Evolutionary conservation across 2,329 filamentous ascomycete species (phyloP).

Genomic region (Nemania diffusa): DNA sequence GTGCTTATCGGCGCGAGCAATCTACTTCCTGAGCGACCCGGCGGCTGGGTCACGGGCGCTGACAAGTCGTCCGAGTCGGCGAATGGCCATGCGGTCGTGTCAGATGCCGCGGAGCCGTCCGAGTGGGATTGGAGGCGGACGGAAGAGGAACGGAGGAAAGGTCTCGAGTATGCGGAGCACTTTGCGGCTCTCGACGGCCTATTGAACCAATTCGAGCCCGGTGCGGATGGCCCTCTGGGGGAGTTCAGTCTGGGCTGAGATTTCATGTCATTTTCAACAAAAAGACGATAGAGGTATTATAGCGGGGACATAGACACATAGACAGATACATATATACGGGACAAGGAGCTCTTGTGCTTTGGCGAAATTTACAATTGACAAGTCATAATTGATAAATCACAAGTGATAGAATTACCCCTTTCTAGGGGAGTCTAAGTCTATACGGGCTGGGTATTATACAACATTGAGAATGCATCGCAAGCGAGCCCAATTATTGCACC

Average conservation of each 20-base stretch:
- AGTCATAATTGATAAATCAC: too few relatives aligned
- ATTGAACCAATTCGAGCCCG: constrained; percentile 63
- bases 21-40: constrained; percentile 78
- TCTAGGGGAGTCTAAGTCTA: background rate
- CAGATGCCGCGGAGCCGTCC: constrained; percentile 49
- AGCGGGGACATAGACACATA: constrained; percentile 27
- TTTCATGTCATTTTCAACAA: background rate
- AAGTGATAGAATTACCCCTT: constrained; percentile 20
- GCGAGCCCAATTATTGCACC: background rate
- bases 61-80: constrained; percentile 35
- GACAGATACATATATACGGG: constrained; percentile 12
- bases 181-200: constrained; percentile 68
- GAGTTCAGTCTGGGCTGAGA: constrained; percentile 57
- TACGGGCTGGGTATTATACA: background rate
- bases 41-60: constrained; percentile 64
- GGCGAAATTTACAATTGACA: too few relatives aligned
- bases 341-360: constrained; percentile 15
- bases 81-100: constrained; percentile 51
- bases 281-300: constrained; percentile 11
- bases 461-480: background rate
- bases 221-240: constrained; percentile 62
- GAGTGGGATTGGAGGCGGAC: constrained; percentile 69
- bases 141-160: constrained; percentile 65
- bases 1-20: constrained; percentile 76
- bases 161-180: constrained; percentile 64